phyloP scores from a whole-genome alignment of 129 eudicot species.

The Logfia minima region DNA sequence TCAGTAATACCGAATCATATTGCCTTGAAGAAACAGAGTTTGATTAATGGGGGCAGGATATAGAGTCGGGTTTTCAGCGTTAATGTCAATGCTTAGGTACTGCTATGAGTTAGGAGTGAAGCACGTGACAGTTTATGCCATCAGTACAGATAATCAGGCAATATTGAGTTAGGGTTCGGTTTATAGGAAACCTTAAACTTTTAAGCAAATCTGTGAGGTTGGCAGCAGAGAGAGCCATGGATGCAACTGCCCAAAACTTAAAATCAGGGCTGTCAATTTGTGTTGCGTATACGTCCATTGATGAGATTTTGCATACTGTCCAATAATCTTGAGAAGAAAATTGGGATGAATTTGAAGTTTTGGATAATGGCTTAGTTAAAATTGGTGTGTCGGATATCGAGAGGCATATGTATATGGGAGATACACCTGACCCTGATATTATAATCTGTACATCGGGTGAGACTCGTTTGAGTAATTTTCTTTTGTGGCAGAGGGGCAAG shows the following conservation, averaged over 20 bases:
- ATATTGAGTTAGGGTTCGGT: not conserved
- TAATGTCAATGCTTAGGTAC: slow-evolving; percentile 10
- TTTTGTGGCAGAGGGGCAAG: slow-evolving; percentile 53
- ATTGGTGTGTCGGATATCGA: not conserved
- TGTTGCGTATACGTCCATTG: slow-evolving; percentile 10
- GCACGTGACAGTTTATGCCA: not conserved
- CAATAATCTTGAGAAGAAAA: slow-evolving; percentile 4
- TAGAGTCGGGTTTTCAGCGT: not conserved
- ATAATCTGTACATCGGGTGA: slow-evolving; percentile 61
- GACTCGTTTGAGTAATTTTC: slow-evolving; percentile 67
- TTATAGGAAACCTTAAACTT: slow-evolving; percentile 15
- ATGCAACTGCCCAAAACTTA: not conserved
- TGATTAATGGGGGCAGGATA: not conserved
- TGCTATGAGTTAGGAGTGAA: slow-evolving; percentile 13
- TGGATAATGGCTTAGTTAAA: not conserved
- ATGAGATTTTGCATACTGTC: slow-evolving; percentile 2
- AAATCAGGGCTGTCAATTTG: not conserved
- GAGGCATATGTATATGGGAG: slow-evolving; percentile 12
- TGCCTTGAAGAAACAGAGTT: slow-evolving; percentile 1
- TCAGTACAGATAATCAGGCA: not conserved
- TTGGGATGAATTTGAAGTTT: not conserved
- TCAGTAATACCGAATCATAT: slow-evolving; percentile 4
- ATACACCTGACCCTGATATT: slow-evolving; percentile 6
- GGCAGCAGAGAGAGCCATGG: slow-evolving; percentile 15
- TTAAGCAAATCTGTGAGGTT: slow-evolving; percentile 2